These are phyloP conservation scores for Botrytis galanthina DNA, from an alignment of 2,329 filamentous ascomycete species.

Conservation along the genomic window DNA sequence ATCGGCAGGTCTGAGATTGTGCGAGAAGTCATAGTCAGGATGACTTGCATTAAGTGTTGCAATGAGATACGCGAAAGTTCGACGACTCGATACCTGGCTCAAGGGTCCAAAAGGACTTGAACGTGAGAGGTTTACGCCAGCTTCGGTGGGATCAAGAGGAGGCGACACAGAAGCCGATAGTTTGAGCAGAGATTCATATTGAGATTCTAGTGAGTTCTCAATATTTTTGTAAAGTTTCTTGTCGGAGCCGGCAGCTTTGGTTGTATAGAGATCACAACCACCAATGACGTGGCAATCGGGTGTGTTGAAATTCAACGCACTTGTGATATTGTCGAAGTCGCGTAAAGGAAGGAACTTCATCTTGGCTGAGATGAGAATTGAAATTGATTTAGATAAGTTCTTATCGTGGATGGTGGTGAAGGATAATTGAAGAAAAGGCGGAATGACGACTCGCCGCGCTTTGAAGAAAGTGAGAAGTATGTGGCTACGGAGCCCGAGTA, in stretches of 20 bases:
- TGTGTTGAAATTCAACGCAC: conserved; percentile 93
- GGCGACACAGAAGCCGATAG: conserved; percentile 86
- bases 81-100: conserved; percentile 81
- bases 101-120: conserved; percentile 91
- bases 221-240: conserved; percentile 98
- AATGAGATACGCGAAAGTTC: conserved; percentile 94
- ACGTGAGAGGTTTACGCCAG: conserved; percentile 69
- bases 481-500: conserved; percentile 37
- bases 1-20: conserved; percentile 82
- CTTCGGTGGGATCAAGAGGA: conserved; percentile 70
- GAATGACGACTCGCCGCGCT: conserved; percentile 28
- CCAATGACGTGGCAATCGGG: conserved; percentile 89
- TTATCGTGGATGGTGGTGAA: conserved; percentile 30
- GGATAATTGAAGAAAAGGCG: conserved; percentile 21
- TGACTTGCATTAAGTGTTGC: conserved; percentile 95
- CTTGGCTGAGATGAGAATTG: conserved; percentile 29
- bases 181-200: conserved; percentile 84
- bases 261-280: conserved; percentile 95
- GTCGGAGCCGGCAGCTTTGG: conserved; percentile 90
- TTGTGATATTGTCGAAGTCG: conserved; percentile 88
- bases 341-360: conserved; percentile 84
- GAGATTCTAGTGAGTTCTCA: conserved; percentile 83
- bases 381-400: conserved; percentile 28
- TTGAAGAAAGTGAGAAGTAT: conserved; percentile 33
- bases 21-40: conserved; percentile 95